Percentiles rank a stretch among this genome's conserved stretches.
These are phyloP conservation scores for Galerina marginata DNA, from an alignment of 768 basidiomycete species.

Conservation along the genomic window DNA sequence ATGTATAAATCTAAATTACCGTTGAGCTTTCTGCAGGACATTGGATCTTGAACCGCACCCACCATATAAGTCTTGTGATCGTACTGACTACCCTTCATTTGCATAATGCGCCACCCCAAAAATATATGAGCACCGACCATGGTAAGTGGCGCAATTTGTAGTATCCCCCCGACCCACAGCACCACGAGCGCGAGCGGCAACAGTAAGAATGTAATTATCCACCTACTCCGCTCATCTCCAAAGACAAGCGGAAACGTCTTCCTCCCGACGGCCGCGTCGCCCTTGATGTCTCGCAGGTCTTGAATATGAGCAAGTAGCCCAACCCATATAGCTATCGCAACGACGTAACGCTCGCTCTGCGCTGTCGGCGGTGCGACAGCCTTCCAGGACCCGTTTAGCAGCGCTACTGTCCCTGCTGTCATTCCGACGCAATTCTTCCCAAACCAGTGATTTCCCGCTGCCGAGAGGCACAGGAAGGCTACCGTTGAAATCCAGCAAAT, in stretches of 20 bases:
- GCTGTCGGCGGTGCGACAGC: background rate
- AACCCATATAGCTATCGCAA: background rate
- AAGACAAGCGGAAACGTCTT: background rate
- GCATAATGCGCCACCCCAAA: background rate
- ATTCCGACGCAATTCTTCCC: background rate
- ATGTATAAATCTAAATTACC: background rate
- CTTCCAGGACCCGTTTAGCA: background rate
- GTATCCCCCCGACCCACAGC: background rate
- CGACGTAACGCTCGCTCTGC: background rate
- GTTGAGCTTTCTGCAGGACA: background rate
- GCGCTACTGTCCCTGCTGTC: background rate
- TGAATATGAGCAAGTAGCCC: background rate
- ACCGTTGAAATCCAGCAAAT: background rate
- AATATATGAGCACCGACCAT: background rate
- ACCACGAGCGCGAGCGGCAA: background rate
- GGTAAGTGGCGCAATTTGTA: background rate
- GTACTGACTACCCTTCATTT: background rate
- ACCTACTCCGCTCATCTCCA: background rate
- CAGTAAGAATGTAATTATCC: background rate
- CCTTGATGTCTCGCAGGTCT: background rate
- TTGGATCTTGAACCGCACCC: background rate
- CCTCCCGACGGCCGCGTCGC: background rate
- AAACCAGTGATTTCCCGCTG: background rate
- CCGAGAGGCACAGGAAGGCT: background rate
- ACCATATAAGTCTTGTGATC: constrained; percentile 5